Base-by-base conservation (phyloP, 2,329 filamentous ascomycete species). In the Paracoccidioides lutzii region DNA sequence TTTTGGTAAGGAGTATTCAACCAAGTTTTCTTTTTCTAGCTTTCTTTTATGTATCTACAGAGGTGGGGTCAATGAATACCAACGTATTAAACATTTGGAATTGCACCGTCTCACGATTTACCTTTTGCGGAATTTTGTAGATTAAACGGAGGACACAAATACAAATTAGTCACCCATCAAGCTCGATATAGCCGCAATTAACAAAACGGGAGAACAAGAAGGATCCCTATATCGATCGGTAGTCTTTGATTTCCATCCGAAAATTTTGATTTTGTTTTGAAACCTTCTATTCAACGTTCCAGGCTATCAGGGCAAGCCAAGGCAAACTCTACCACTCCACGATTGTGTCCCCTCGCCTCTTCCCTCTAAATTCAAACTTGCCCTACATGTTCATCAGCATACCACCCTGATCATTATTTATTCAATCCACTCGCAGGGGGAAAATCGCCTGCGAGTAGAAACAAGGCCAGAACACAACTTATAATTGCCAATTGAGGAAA, bases 291-390 rank as follows among this genome's bases (percentile, higher is more conserved):
- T 30, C 10, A 28, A 30, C 41, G 37, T 48, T 40, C 38, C 30
- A 53, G 54, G 40, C 45, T 32, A 15, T 73, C 73, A 50, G 3
- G 32, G 14, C 28, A 42, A 32, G 22, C 22, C 22, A 22, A 22
- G 22, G 22, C 22, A 9, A 30, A 32, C 7, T 52, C 65, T 74
- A 97, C 71, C 80, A 91, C 74, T 97, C 90, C 55, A 77, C 76
- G 66, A 94, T 79, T n/a, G 84, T 78, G 68, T 97, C 91, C 55
- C 89, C 90, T 73, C 81, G 86, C 71, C 88, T 80, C 84, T 97
- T 97, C 57, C 84, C 91, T 64, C 90, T 82, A 64, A 96, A 71
- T 51, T 94, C 80, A 71, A 77, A 95, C 68, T 91, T 89, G 66
- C 91, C 93, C 91, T 97, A 65, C 48, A 32, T 10, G 30, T 30